These are phyloP conservation scores for Strobilomyces confusus DNA, from an alignment of 768 basidiomycete species.

Conservation along the genomic window DNA sequence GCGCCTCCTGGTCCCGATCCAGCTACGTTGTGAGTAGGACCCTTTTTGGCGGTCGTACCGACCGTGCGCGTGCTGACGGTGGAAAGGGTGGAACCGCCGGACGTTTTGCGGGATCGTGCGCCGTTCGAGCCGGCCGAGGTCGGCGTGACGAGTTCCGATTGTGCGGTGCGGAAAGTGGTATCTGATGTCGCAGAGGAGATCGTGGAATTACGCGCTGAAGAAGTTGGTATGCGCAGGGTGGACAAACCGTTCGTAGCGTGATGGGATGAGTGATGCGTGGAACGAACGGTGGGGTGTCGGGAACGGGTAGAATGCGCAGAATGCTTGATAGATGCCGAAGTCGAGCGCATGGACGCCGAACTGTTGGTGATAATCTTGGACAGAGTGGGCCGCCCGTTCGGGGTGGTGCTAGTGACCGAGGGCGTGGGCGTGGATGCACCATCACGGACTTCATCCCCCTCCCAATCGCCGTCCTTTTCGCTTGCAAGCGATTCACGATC, in stretches of 20 bases:
- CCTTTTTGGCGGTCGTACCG: constrained; percentile 24
- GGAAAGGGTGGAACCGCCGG: constrained; percentile 29
- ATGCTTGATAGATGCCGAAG: constrained; percentile 17
- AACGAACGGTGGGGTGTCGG: constrained; percentile 23
- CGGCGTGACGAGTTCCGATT: constrained; percentile 27
- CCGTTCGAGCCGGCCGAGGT: constrained; percentile 24
- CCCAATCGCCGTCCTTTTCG: constrained; percentile 6
- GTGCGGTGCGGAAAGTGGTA: constrained; percentile 30
- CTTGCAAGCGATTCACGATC: background rate
- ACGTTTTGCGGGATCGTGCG: constrained; percentile 27
- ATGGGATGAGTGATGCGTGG: constrained; percentile 19
- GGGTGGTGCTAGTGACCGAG: background rate
- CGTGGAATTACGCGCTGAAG: constrained; percentile 20
- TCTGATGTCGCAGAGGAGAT: constrained; percentile 31
- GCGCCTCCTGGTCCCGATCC: constrained; percentile 11
- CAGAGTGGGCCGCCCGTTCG: constrained; percentile 25
- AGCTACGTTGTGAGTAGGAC: background rate
- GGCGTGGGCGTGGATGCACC: constrained; percentile 16
- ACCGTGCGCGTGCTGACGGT: constrained; percentile 30
- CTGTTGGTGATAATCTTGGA: constrained; percentile 27
- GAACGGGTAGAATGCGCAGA: constrained; percentile 12
- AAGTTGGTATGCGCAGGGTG: constrained; percentile 30
- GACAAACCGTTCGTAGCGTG: constrained; percentile 22
- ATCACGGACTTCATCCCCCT: constrained; percentile 11
- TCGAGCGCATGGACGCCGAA: constrained; percentile 21